Base-by-base conservation (phyloP, 192 early-diverging fungal species). In the Diversispora eburnea region DNA sequence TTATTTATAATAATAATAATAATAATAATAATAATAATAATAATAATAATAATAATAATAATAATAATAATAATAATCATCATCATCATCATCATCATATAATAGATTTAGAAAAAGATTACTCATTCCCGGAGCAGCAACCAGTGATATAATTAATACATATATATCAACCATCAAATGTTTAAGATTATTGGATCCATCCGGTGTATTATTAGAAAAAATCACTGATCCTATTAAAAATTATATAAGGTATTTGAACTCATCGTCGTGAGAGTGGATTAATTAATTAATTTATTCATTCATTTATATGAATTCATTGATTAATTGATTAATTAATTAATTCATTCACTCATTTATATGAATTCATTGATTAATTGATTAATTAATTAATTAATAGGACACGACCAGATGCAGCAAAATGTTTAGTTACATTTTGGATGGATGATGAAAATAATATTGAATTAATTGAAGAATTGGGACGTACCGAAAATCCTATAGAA, bases 121-220 rank as follows among this genome's bases (percentile, higher is more conserved):
- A 45, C 79, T 92, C 41, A 91, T 93, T 70, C 88, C 88, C 17
- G 91, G 89, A 8, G 91, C 91, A 0, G 86, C 84, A 4, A 94
- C 92, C 2, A 64, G 66, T 25, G 89, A 92, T 46, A 89, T 92
- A 41, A 76, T 94, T 5, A 81, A 86, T 15, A 85, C 88, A 51
- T 94, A 91, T 76, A 88, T 91, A 4, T 88, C 87, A 43, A 77
- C 86, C 7, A 90, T 94, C 58, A 87, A 88, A 42, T 87, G 86
- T 54, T 79, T 94, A 6, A 84, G 88, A 8, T 79, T 88, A 17
- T 73, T 92, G 9, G 92, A 94, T 67, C 87, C 91, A 0, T 83
- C 89, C 1, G 84, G 86, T 51, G 84, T 87, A 0, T 77, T 91
- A 72, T 77, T 93, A 19, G 89, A 87, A 62, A 84, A 85, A 33